Percentiles rank a stretch among this genome's conserved stretches.
phyloP scores from a whole-genome alignment of 805 yeast genomes.

The Schizosaccharomyces cryophilus region DNA sequence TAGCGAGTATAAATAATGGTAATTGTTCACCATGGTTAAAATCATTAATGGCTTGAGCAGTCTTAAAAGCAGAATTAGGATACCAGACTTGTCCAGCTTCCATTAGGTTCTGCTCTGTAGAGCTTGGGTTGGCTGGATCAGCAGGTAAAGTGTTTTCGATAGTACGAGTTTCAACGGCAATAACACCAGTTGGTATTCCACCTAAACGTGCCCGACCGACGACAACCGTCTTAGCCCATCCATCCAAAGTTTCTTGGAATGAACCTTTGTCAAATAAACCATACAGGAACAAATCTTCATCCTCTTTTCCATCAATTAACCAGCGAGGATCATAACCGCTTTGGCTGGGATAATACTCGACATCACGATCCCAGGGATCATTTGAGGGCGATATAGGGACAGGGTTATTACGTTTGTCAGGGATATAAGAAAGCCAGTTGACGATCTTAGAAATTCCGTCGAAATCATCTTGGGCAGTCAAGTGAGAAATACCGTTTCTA shows the following conservation, averaged over 20 bases:
- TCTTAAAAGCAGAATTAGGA: slow-evolving; percentile 96
- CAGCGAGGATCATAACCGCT: slow-evolving; percentile 79
- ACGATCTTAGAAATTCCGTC: slow-evolving; percentile 88
- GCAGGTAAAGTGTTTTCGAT: slow-evolving; percentile 86
- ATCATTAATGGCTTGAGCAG: slow-evolving; percentile 94
- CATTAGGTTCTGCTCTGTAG: slow-evolving; percentile 63
- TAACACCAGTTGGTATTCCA: slow-evolving; percentile 96
- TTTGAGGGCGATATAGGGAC: slow-evolving; percentile 61
- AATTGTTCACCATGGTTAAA: slow-evolving; percentile 95
- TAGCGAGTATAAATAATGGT: slow-evolving; percentile 90
- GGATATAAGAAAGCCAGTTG: slow-evolving; percentile 88
- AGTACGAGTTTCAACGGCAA: slow-evolving; percentile 79
- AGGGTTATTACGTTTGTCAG: slow-evolving; percentile 70
- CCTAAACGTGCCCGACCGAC: slow-evolving; percentile 97
- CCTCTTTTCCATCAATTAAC: slow-evolving; percentile 67
- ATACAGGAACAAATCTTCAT: slow-evolving; percentile 48
- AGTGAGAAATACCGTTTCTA: slow-evolving; percentile 91
- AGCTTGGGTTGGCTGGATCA: slow-evolving; percentile 93
- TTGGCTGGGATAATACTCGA: slow-evolving; percentile 53
- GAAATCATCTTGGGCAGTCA: slow-evolving; percentile 88
- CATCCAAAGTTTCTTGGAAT: slow-evolving; percentile 85
- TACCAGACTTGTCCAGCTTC: slow-evolving; percentile 99
- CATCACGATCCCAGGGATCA: slow-evolving; percentile 84
- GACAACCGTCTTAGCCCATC: slow-evolving; percentile 98
- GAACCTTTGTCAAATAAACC: slow-evolving; percentile 86